A percentile compares a stretch with the other conserved stretches of the same genome.
Evolutionary conservation across 2,329 filamentous ascomycete species (phyloP).

Genomic region (Orbilia oligospora): DNA sequence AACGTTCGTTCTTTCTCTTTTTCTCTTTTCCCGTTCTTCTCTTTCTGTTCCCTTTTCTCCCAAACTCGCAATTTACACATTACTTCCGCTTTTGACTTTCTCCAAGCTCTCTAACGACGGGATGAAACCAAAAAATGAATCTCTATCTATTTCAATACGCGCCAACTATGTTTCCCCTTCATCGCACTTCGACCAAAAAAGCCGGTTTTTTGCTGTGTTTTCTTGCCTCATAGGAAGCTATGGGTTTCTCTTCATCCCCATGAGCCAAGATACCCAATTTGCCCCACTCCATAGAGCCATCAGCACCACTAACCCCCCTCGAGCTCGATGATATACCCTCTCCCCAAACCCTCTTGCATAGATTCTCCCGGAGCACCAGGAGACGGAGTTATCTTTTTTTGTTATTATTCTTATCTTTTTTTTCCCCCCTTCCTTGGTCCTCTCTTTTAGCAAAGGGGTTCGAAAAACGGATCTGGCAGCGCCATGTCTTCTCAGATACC

Average conservation of each 20-base stretch:
- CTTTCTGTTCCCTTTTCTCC: not conserved
- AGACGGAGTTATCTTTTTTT: conserved; percentile 56
- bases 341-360: conserved; percentile 49
- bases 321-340: conserved; percentile 54
- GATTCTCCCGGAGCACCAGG: conserved; percentile 50
- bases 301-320: conserved; percentile 5
- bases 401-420: conserved; percentile 23
- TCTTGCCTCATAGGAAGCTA: conserved; percentile 16
- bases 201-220: conserved; percentile 35
- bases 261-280: conserved; percentile 44
- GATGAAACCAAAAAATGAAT: conserved; percentile 51
- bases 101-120: conserved; percentile 45
- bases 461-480: conserved; percentile 46
- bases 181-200: conserved; percentile 27
- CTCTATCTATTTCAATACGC: conserved; percentile 17
- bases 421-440: conserved; percentile 25
- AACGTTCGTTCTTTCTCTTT: conserved; percentile 27
- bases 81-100: conserved; percentile 39
- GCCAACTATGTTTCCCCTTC: conserved; percentile 26
- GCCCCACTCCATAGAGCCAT: conserved; percentile 2
- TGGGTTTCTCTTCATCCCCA: conserved; percentile 26
- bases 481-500: conserved; percentile 58
- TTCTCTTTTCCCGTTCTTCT: not conserved
- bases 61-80: conserved; percentile 11
- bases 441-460: conserved; percentile 40